These are phyloP conservation scores for Citrus reticulata DNA, from an alignment of 345 rosid genomes.

Conservation along the genomic window DNA sequence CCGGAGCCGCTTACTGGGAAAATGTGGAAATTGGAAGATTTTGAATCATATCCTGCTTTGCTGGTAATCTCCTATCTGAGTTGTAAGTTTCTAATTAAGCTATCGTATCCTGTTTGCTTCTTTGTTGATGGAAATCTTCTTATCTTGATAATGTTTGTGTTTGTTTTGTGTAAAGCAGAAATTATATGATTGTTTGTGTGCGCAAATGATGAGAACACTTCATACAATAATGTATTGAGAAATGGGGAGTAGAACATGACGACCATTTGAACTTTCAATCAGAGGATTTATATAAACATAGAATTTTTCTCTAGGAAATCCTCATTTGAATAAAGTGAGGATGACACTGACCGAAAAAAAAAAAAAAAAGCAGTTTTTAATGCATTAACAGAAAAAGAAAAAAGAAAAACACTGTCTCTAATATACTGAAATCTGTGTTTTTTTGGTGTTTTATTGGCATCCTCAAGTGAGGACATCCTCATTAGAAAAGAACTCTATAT, in stretches of 20 bases:
- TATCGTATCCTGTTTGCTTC: not conserved
- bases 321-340: too few species aligned
- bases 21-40: conserved; percentile 72
- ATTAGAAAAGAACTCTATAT: too few species aligned
- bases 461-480: too few species aligned
- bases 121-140: conserved; percentile 2
- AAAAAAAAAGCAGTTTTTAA: too few species aligned
- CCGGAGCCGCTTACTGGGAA: conserved; percentile 84
- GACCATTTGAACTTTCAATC: too few species aligned
- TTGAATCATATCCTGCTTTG: conserved; percentile 74
- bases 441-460: too few species aligned
- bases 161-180: not conserved
- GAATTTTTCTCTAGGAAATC: too few species aligned
- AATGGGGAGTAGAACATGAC: not conserved
- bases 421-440: too few species aligned
- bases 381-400: too few species aligned
- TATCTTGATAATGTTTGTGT: not conserved
- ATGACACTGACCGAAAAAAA: too few species aligned
- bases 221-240: not conserved
- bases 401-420: too few species aligned
- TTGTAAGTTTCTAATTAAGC: not conserved
- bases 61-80: conserved; percentile 38
- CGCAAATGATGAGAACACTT: not conserved
- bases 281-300: too few species aligned
- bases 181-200: not conserved